Evolutionary conservation across 2,329 filamentous ascomycete genomes (phyloP), one percentile per base, ranked within the genome.

Genomic region (Fusarium sublunatum): DNA sequence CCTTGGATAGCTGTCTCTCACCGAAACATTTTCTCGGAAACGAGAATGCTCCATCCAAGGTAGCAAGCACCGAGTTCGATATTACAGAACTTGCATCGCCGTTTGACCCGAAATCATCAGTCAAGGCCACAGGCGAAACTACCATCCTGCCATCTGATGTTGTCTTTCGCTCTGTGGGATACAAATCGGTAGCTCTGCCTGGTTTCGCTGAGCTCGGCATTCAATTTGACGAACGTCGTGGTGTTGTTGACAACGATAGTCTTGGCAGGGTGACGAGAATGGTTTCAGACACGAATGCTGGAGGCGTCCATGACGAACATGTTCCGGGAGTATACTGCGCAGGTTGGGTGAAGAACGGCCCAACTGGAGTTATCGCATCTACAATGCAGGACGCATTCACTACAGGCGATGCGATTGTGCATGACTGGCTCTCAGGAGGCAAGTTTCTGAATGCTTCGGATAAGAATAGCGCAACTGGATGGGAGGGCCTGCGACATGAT

Each of bases 311-410:
- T 70, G 81, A 48, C 68, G 80, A 65, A 77, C 82, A 60, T 70
- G 80, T 65, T 72, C 86, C 89, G 0, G 92, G 94, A 0, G 76
- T 97, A 26, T 99, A 99, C 77, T 96, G 93, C 65, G 91, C 94
- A 13, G 95, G 95, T 0, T 99, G 95, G 95, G 93, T 97, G 9
- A 98, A 98, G 79, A 86, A 90, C 32, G 95, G 95, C 0, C 94
- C 95, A 0, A 97, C 93, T 0, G 95, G 95, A 3, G 93, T 98
- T 4, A 99, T 99, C 74, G 94, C 94, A 2, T 93, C 90, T 28
- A 99, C 95, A 0, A 96, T 99, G 92, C 87, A 90, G 58, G 95
- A 99, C 74, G 94, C 95, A 0, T 99, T 98, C 71, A 84, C 86
- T 8, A 97, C 93, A 1, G 95, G 88, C 1, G 93, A 97, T 73